Percentiles rank a stretch among this genome's conserved stretches.
Conservation (phyloP, 2,329 filamentous ascomycete species). For the Sporothrix sp. region DNA sequence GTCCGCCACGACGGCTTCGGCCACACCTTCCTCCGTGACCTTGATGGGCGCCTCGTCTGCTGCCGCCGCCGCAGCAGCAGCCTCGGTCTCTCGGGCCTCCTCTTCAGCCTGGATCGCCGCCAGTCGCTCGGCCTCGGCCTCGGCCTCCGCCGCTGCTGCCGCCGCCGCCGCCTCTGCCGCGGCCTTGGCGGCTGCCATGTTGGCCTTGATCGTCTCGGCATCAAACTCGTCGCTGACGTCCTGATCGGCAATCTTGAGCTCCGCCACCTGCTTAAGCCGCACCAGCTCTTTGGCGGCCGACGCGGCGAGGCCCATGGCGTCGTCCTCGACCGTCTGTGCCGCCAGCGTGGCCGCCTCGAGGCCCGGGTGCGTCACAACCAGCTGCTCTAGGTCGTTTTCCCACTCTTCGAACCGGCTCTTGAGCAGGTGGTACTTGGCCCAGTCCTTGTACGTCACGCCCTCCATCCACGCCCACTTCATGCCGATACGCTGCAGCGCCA, state of each 20-base stretch:
- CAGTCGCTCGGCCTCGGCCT: not conserved
- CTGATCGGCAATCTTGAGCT: conserved; percentile 68
- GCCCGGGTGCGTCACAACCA: conserved; percentile 64
- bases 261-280: conserved; percentile 71
- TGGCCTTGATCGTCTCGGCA: conserved; percentile 50
- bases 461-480: conserved; percentile 96
- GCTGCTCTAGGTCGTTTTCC: conserved; percentile 69
- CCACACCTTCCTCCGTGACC: not conserved
- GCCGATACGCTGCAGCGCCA: conserved; percentile 83
- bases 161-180: conserved; percentile 24
- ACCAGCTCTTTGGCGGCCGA: conserved; percentile 69
- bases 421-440: conserved; percentile 86
- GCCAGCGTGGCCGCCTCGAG: conserved; percentile 59
- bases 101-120: not conserved
- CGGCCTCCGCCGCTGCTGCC: conserved; percentile 1
- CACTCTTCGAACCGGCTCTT: conserved; percentile 76
- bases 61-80: conserved; percentile 3
- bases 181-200: conserved; percentile 44
- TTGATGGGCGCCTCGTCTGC: conserved; percentile 9
- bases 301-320: conserved; percentile 72
- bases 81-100: not conserved
- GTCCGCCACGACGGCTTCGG: not conserved
- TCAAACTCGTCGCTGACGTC: conserved; percentile 75
- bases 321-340: conserved; percentile 50
- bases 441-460: conserved; percentile 92